phyloP scores from a whole-genome alignment of 208 protist genomes.

The Trypanosoma avium region DNA sequence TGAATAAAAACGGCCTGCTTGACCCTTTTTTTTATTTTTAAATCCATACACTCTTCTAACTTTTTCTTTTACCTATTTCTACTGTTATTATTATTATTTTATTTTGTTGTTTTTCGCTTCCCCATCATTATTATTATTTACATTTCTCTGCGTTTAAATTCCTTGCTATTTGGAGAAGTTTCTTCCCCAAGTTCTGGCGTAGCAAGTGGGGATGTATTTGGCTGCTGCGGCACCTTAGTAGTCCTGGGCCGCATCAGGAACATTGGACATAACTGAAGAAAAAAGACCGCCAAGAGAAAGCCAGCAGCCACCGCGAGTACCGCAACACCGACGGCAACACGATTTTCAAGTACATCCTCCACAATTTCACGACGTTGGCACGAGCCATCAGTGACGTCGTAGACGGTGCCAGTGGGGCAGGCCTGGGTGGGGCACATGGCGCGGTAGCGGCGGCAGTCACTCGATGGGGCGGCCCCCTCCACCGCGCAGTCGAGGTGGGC shows the following conservation, averaged over 20 bases:
- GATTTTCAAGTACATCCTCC: background rate
- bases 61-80: too few species aligned
- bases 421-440: conserved; percentile 9
- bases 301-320: background rate
- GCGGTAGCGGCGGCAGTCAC: conserved; percentile 11
- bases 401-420: conserved; percentile 12
- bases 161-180: too few species aligned
- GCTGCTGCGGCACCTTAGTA: too few species aligned
- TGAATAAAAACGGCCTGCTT: too few species aligned
- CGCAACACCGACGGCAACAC: background rate
- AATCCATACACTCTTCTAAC: too few species aligned
- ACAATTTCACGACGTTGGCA: background rate
- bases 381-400: background rate
- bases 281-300: conserved; percentile 14
- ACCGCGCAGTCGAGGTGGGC: background rate
- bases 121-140: too few species aligned
- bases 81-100: too few species aligned
- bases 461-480: conserved; percentile 14
- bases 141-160: too few species aligned
- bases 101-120: too few species aligned
- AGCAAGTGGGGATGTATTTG: too few species aligned
- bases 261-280: conserved; percentile 7
- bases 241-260: background rate
- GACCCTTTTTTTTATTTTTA: too few species aligned
- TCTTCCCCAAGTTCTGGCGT: too few species aligned